These are phyloP conservation scores for Scutellaria minor DNA, from an alignment of 257 asterid genomes.

Conservation along the genomic window DNA sequence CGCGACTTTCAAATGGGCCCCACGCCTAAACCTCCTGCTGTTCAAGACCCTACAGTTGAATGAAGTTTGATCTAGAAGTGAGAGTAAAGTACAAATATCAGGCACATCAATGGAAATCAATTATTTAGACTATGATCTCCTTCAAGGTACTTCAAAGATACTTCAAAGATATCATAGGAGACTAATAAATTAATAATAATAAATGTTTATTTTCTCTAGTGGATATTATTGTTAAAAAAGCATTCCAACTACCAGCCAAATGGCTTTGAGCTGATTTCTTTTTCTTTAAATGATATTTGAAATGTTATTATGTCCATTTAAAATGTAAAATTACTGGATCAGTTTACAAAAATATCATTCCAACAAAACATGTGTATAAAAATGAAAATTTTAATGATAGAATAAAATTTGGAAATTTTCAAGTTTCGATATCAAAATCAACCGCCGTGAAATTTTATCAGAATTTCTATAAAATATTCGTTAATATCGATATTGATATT, in stretches of 20 bases:
- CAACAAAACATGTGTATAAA: too few relatives aligned
- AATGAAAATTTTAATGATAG: too few relatives aligned
- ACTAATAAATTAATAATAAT: not conserved
- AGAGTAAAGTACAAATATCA: constrained; percentile 17
- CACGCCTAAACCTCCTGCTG: constrained; percentile 18
- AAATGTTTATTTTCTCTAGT: too few relatives aligned
- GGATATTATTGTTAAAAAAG: not conserved
- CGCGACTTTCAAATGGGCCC: constrained; percentile 21
- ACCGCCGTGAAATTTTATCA: too few relatives aligned
- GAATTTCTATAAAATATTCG: too few relatives aligned
- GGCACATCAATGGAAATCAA: constrained; percentile 3
- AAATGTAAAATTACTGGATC: too few relatives aligned
- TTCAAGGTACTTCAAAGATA: not conserved
- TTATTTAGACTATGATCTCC: not conserved
- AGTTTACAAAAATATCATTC: too few relatives aligned
- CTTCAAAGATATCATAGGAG: constrained; percentile 14
- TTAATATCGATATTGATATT: not conserved
- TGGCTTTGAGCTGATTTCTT: too few relatives aligned
- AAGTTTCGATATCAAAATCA: too few relatives aligned
- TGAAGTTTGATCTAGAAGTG: constrained; percentile 26
- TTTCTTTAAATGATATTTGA: too few relatives aligned
- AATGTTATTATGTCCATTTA: too few relatives aligned
- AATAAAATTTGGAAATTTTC: too few relatives aligned
- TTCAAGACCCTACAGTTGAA: not conserved
- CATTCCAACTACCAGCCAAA: not conserved